phyloP scores from a whole-genome alignment of 225 moss, liverwort and hornwort species.

The Thuidium tamariscinum region DNA sequence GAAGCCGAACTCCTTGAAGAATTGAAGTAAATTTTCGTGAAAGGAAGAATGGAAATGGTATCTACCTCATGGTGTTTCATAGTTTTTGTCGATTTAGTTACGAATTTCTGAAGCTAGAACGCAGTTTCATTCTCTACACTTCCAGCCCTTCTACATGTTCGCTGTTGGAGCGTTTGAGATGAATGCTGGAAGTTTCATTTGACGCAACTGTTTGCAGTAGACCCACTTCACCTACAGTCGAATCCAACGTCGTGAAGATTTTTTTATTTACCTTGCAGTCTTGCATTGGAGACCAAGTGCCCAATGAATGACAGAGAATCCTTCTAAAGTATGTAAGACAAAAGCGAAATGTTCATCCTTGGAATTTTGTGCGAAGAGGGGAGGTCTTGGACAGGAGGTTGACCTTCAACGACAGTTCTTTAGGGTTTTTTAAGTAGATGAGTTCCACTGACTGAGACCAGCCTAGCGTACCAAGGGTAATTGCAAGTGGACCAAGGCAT shows the following conservation, averaged over 20 bases:
- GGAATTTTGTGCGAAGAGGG: too few relatives aligned
- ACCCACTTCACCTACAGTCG: too few relatives aligned
- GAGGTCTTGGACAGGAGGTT: neutral
- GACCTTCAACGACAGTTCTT: neutral
- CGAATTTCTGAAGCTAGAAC: neutral
- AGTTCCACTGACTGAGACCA: rapidly evolving
- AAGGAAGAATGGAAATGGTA: neutral
- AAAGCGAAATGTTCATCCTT: neutral
- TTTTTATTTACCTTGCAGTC: neutral
- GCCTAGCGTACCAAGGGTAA: rapidly evolving
- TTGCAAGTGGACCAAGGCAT: rapidly evolving
- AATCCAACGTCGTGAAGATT: too few relatives aligned
- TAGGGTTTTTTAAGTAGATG: too few relatives aligned
- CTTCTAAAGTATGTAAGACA: neutral
- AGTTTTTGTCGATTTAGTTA: too few relatives aligned
- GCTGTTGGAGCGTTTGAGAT: neutral
- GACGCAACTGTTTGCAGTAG: neutral
- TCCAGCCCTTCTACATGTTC: neutral
- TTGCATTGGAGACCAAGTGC: neutral
- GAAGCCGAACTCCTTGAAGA: rapidly evolving
- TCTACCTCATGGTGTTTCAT: rapidly evolving
- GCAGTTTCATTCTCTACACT: neutral
- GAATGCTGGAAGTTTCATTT: neutral
- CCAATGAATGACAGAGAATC: neutral
- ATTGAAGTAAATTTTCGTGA: neutral